A percentile compares a stretch with the other conserved stretches of the same genome.
Conservation (phyloP, 2,329 filamentous ascomycete genomes). For the Pleochaeta shiraiana region DNA sequence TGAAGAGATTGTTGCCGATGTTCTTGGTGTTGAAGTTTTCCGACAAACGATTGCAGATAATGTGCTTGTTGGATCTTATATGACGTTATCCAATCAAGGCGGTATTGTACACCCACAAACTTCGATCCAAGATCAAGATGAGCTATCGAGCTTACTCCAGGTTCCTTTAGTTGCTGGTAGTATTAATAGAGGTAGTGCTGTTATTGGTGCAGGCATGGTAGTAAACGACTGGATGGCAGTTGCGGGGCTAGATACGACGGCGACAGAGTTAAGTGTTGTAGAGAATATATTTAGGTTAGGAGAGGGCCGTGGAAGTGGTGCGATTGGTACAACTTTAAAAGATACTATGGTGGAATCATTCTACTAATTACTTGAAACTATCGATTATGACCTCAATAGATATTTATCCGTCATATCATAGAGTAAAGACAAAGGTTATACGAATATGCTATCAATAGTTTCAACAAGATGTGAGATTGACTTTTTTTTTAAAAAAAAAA, state of each 20-base stretch:
- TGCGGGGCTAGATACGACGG: constrained; percentile 80
- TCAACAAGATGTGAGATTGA: too few relatives aligned
- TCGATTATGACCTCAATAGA: too few relatives aligned
- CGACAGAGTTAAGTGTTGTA: constrained; percentile 91
- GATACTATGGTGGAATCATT: constrained; percentile 99
- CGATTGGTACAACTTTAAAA: constrained; percentile 71
- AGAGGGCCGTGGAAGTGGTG: constrained; percentile 59
- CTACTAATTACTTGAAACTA: constrained; percentile 65
- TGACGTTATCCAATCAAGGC: constrained; percentile 88
- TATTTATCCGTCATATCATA: too few relatives aligned
- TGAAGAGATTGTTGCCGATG: constrained; percentile 95
- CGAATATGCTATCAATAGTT: too few relatives aligned
- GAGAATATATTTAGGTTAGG: constrained; percentile 92
- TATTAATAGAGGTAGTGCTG: constrained; percentile 79
- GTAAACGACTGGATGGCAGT: constrained; percentile 97
- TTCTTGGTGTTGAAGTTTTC: constrained; percentile 75
- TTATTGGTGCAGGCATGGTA: constrained; percentile 94
- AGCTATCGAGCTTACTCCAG: constrained; percentile 79
- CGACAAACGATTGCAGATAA: constrained; percentile 93
- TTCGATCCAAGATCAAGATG: constrained; percentile 91
- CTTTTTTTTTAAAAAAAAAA: too few relatives aligned
- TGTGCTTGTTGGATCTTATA: constrained; percentile 90
- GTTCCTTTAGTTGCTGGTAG: constrained; percentile 88
- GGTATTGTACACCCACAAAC: constrained; percentile 97
- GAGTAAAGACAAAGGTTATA: too few relatives aligned